Evolutionary conservation across 805 yeast genomes (phyloP), one percentile per base, ranked within the genome.

Genomic region (Groenewaldozyma tartarivorans): DNA sequence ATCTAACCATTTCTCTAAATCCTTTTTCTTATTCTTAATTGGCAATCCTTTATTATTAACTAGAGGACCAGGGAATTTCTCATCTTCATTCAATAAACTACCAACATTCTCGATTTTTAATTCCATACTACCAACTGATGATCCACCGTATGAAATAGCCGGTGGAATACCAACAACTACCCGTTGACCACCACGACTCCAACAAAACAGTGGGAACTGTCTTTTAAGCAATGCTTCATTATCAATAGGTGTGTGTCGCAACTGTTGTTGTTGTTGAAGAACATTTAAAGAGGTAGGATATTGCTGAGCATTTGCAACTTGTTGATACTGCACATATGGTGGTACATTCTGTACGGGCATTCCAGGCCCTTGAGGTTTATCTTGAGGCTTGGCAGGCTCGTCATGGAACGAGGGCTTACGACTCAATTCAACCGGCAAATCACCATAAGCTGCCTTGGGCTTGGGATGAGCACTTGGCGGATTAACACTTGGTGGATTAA

Each of bases 121-220:
- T 17, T 51, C 55, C 6, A 56, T 58, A 35, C 51, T 55, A 33
- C 56, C 46, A 2, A 49, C 50, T 20, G 67, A 61, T 3, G 51
- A 46, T n/a, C n/a, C n/a, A 13, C 66, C 63, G n/a, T 53, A 51
- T 7, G 71, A 50, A 3, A 69, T 47, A 0, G 57, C 42, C 1
- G 62, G 48, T 4, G 79, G 75, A 34, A 74, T 53, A 42, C 70
- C 64, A 2, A 71, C 68, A 16, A 72, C 52, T 35, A 64, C 69
- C 4, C 62, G 58, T 16, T 40, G 36, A 18, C 36, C 38, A 2
- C 75, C 66, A 17, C 61, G 62, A 20, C 75, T 66, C 81, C 92
- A 86, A 43, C 71, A 67, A 55, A 84, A 81, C 26, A 86, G 55
- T 0, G 95, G 94, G 60, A 81, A 81, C 54, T 83, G 94, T 41